Conservation (phyloP, 2,329 filamentous ascomycete genomes). For the Dryadomyces quercivorus region DNA sequence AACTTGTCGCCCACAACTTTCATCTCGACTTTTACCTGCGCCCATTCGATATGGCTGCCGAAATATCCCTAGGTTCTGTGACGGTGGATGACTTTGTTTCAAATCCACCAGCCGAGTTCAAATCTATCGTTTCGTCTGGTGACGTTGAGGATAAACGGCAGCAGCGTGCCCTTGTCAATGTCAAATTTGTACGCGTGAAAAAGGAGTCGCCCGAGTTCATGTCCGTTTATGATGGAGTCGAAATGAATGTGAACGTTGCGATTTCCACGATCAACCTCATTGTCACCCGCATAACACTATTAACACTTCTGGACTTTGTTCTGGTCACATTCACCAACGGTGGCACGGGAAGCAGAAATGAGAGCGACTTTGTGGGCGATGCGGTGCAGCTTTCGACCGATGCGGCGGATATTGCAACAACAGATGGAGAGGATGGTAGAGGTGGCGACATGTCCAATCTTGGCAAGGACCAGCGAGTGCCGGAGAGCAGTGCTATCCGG, state of each 20-base stretch:
- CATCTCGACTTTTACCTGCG: conserved; percentile 77
- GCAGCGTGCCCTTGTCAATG: conserved; percentile 69
- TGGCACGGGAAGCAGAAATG: conserved; percentile 32
- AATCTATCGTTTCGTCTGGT: conserved; percentile 86
- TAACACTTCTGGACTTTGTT: conserved; percentile 89
- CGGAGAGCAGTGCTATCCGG: conserved; percentile 60
- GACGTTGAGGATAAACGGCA: conserved; percentile 60
- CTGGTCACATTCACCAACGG: conserved; percentile 72
- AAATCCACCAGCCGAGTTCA: conserved; percentile 79
- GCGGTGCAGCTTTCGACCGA: not conserved
- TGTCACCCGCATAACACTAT: conserved; percentile 81
- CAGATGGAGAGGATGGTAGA: not conserved
- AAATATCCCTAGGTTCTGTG: conserved; percentile 76
- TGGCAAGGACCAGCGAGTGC: not conserved
- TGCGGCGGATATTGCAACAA: not conserved
- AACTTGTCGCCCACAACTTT: conserved; percentile 83
- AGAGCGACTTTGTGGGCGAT: conserved; percentile 26
- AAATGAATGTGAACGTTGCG: conserved; percentile 80
- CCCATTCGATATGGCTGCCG: conserved; percentile 84
- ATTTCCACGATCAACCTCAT: conserved; percentile 95
- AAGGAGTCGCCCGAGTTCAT: conserved; percentile 86
- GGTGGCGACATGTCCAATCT: too few species aligned
- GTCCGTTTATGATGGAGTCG: conserved; percentile 81
- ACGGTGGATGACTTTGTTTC: conserved; percentile 93
- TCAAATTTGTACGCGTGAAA: conserved; percentile 86